Evolutionary conservation across 345 rosid species (phyloP).

Genomic region (Bruguiera sexangula): DNA sequence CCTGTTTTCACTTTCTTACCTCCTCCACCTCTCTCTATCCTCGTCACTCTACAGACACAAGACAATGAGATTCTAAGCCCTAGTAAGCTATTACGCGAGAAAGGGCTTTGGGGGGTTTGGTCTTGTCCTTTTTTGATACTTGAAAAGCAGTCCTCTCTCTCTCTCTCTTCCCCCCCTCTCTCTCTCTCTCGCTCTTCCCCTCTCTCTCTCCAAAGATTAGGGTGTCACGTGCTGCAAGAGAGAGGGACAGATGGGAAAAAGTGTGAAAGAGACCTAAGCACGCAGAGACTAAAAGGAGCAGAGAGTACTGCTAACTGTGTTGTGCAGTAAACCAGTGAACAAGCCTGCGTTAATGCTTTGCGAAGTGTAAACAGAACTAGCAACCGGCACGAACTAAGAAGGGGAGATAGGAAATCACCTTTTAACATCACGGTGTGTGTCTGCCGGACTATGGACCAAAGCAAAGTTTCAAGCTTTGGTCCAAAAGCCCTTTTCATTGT

Average conservation of each 20-base stretch:
- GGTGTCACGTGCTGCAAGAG: slow-evolving; percentile 59
- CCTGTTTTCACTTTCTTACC: slow-evolving; percentile 1
- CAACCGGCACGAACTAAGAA: no score
- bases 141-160: slow-evolving; percentile 9
- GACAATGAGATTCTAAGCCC: slow-evolving; percentile 11
- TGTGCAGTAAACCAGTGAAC: neutral
- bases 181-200: neutral
- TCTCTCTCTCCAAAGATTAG: slow-evolving; percentile 24
- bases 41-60: slow-evolving; percentile 14
- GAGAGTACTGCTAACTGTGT: slow-evolving; percentile 12
- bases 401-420: neutral
- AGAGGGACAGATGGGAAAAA: slow-evolving; percentile 21
- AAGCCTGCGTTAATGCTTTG: no score
- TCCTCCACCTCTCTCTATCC: neutral
- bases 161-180: slow-evolving; percentile 7
- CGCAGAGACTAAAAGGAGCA: neutral
- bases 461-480: no score
- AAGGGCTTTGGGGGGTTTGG: neutral
- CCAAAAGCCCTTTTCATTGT: no score
- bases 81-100: slow-evolving; percentile 2
- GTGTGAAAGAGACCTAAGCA: neutral
- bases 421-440: neutral
- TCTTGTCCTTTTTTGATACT: neutral
- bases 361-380: no score
- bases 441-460: no score